Evolutionary conservation across 257 asterid genomes (phyloP).

Genomic region (Salvia rosmarinus): DNA sequence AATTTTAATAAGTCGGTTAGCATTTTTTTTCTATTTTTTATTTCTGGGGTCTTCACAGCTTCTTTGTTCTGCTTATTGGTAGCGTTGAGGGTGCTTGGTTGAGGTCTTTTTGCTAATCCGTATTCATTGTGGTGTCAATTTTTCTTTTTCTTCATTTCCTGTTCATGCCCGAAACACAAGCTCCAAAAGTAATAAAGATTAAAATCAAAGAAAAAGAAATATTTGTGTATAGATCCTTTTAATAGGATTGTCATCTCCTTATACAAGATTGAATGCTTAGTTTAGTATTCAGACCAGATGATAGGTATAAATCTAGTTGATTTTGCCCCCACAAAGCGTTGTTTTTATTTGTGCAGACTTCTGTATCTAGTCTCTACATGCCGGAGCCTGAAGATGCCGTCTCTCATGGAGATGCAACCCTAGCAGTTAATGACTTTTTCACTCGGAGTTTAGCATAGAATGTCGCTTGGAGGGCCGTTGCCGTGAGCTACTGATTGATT

Average conservation of each 20-base stretch:
- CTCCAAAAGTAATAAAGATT: too few relatives aligned
- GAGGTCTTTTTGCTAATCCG: background rate
- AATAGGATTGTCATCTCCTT: background rate
- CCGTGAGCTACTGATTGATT: background rate
- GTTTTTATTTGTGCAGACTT: conserved; percentile 54
- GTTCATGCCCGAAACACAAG: too few relatives aligned
- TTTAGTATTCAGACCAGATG: background rate
- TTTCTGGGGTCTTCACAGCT: too few relatives aligned
- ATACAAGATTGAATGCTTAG: background rate
- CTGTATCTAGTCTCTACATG: conserved; percentile 73
- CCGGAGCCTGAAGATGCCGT: conserved; percentile 99
- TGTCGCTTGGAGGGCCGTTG: background rate
- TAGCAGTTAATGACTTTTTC: conserved; percentile 85
- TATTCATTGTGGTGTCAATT: background rate
- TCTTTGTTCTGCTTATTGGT: too few relatives aligned
- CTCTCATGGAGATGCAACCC: conserved; percentile 91
- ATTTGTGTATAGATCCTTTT: background rate
- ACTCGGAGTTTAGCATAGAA: conserved; percentile 62
- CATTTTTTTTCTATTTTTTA: too few relatives aligned
- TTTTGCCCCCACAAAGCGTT: background rate
- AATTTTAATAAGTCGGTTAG: too few relatives aligned
- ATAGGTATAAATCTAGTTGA: background rate
- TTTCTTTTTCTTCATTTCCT: background rate
- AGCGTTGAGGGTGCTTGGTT: background rate
- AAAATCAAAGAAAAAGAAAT: background rate